Base-by-base conservation (phyloP, 768 basidiomycete species). In the Lentinula sp. region DNA sequence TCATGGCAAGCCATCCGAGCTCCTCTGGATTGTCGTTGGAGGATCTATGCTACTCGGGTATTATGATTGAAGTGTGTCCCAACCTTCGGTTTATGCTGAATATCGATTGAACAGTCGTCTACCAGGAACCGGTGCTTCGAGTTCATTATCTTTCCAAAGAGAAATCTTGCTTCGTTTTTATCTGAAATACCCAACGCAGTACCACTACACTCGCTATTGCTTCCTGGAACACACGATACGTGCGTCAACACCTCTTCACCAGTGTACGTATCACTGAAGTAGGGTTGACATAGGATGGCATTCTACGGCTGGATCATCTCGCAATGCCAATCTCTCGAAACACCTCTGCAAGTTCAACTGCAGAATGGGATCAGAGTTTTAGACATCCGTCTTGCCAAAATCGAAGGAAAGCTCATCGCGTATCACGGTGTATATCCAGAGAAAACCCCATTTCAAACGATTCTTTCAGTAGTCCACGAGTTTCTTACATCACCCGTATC, bases 261-360 rank as follows among this genome's bases (percentile, higher is more conserved):
- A 46, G 4, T 36, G 39, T 37, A 7, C 23, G 18, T 33, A 23
- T 16, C 9, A 20, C 33, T 66, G 51, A 51, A 62, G 16, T 37
- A 42, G 42, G 12, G 62, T 61, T 61, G 15, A 28, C 28, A 28
- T 68, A 90, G 88, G 4, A 87, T 93, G 85, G 87, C 92, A 8
- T 85, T 92, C 63, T 88, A 93, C 65, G 90, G 90, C 13, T 91
- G 88, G 86, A 90, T 90, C 0, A 74, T 95, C 41, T 90, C 91
- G 0, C 93, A 96, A 69, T 98, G 95, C 68, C 94, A 97, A 70
- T 81, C 83, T 39, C 74, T 75, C 8, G 69, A 73, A 4, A 87
- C 83, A 0, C 82, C 86, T 0, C 82, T 96, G 28, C 74, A 74
- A 33, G 73, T 76, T 18, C 95, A 98, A 72, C 79, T 98, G 9